Evolutionary conservation across 495 filamentous ascomycete species (phyloP), one percentile per base, ranked within the genome.

Genomic region (Cudoniella acicularis): DNA sequence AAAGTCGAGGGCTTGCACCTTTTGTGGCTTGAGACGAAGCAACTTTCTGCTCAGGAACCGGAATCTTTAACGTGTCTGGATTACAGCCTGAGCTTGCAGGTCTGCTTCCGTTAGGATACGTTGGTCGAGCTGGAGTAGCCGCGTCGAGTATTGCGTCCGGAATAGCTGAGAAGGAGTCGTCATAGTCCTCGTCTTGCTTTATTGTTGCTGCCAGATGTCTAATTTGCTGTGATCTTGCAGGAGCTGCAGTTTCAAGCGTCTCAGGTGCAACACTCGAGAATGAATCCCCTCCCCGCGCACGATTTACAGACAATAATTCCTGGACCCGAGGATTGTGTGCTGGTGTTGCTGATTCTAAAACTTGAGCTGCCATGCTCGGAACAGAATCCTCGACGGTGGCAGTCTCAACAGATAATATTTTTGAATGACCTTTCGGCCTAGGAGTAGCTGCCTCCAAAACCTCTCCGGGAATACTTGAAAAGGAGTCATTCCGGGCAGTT

Each of bases 101-200:
- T 43, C 1, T 59, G 21, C 45, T 59, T 52, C 10, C 60, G 64
- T 2, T 49, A 25, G 23, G 70, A 70, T 22, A 6, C 13, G 30
- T 36, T 36, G 13, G 30, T 36, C 30, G 30, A 6, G 68, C 67
- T 1, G 79, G 79, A 6, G 79, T 81, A 4, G 78, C 76, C 17
- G 78, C 77, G 3, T 69, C 72, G 13, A 81, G 70, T 21, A 81
- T 63, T 8, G 60, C 71, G 1, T 73, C 70, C 26, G 79, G 75
- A 24, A 83, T 76, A 30, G 76, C 72, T 1, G 79, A 81, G 58
- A 81, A 81, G 1, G 78, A 80, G 52, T 80, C 78, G 1, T 79
- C 74, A 45, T 80, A 79, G n/a, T 47, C 57, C 49, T 56, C 17
- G 17, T 25, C 47, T 20, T 23, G 11, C 41, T 50, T 50, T 6